These are phyloP conservation scores for Hura crepitans DNA, from an alignment of 441 rosid species.

Conservation along the genomic window DNA sequence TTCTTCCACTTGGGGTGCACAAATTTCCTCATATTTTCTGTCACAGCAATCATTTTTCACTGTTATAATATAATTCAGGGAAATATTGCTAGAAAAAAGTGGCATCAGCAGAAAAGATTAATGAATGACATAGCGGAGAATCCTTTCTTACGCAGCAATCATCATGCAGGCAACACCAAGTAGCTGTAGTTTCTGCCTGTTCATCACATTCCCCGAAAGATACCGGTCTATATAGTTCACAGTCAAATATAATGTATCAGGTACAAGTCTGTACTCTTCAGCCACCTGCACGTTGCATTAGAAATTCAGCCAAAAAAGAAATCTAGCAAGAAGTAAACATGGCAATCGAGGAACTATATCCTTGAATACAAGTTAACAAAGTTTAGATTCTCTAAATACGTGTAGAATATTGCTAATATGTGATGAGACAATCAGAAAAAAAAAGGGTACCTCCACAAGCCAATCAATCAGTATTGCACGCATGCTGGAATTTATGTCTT, in stretches of 20 bases:
- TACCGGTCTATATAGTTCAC: slow-evolving; percentile 85
- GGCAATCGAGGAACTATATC: background rate
- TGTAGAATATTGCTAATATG: background rate
- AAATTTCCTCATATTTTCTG: slow-evolving; percentile 91
- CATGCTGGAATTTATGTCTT: slow-evolving; percentile 67
- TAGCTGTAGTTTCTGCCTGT: slow-evolving; percentile 69
- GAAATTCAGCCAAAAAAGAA: slow-evolving; percentile 12
- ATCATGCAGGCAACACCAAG: slow-evolving; percentile 93
- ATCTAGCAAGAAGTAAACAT: too few relatives aligned
- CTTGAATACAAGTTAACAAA: background rate
- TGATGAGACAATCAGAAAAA: background rate
- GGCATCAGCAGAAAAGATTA: background rate
- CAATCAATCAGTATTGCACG: slow-evolving; percentile 79
- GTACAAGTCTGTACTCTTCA: slow-evolving; percentile 84
- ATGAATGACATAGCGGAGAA: background rate
- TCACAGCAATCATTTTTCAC: slow-evolving; percentile 11
- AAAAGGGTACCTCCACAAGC: slow-evolving; percentile 87
- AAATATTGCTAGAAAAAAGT: background rate
- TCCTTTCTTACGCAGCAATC: slow-evolving; percentile 76
- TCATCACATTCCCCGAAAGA: slow-evolving; percentile 74
- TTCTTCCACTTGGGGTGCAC: slow-evolving; percentile 88
- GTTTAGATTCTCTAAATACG: background rate
- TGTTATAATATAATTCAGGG: slow-evolving; percentile 11
- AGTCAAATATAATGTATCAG: slow-evolving; percentile 73
- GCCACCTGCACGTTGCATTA: slow-evolving; percentile 57